These are phyloP conservation scores for Candida michaelii DNA, from an alignment of 805 yeast species.

Conservation along the genomic window DNA sequence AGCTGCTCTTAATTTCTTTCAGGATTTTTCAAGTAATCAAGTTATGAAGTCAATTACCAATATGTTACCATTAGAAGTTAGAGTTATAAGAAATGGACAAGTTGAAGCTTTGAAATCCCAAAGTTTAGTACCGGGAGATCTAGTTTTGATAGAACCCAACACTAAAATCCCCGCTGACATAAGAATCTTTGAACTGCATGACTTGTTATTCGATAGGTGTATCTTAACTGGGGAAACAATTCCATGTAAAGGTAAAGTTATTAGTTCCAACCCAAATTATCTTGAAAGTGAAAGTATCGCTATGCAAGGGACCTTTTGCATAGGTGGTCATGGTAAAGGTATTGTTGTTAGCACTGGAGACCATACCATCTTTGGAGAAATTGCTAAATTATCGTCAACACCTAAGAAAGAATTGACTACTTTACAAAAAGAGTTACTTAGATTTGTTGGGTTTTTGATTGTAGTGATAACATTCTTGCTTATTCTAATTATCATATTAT, in stretches of 20 bases:
- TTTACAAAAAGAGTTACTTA: slow-evolving; percentile 40
- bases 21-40: slow-evolving; percentile 46
- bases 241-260: slow-evolving; percentile 31
- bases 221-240: slow-evolving; percentile 51
- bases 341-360: slow-evolving; percentile 46
- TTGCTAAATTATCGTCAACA: slow-evolving; percentile 41
- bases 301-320: slow-evolving; percentile 46
- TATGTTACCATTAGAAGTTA: slow-evolving; percentile 41
- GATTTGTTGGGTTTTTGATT: slow-evolving; percentile 30
- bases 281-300: slow-evolving; percentile 45
- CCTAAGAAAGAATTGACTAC: slow-evolving; percentile 41
- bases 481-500: slow-evolving; percentile 32
- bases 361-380: slow-evolving; percentile 45
- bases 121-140: slow-evolving; percentile 47
- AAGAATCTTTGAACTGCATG: slow-evolving; percentile 38
- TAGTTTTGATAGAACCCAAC: slow-evolving; percentile 38
- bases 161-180: slow-evolving; percentile 49
- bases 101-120: slow-evolving; percentile 27
- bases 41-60: slow-evolving; percentile 48
- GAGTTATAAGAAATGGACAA: slow-evolving; percentile 37
- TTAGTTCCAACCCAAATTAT: slow-evolving; percentile 34
- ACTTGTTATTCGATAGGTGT: slow-evolving; percentile 45
- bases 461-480: slow-evolving; percentile 25
- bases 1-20: slow-evolving; percentile 45
- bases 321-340: slow-evolving; percentile 45